Percentiles rank a stretch among this genome's conserved stretches.
These are phyloP conservation scores for Brassica cretica DNA, from an alignment of 345 rosid species.

Conservation along the genomic window DNA sequence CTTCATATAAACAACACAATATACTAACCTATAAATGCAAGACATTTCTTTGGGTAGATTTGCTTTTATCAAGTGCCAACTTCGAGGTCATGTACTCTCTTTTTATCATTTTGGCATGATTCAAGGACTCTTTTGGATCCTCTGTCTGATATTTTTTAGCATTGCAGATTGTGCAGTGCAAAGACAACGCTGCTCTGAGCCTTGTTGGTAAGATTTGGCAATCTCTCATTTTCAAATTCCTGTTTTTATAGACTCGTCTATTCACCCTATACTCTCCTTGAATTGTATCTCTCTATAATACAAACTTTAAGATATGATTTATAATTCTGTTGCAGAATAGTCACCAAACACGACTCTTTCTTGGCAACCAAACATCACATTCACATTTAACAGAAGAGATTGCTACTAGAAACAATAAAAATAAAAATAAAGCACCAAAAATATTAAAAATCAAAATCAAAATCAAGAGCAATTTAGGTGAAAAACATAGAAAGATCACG, in stretches of 20 bases:
- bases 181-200: conserved; percentile 30
- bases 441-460: not conserved
- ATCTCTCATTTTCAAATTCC: not conserved
- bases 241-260: not conserved
- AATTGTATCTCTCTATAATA: not conserved
- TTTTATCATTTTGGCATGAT: conserved; percentile 27
- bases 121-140: conserved; percentile 33
- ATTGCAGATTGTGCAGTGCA: conserved; percentile 16
- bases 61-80: conserved; percentile 25
- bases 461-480: not conserved
- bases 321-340: not conserved
- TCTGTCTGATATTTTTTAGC: conserved; percentile 17
- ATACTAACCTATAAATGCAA: not conserved
- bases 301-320: not conserved
- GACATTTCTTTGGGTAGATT: not conserved
- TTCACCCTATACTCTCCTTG: not conserved
- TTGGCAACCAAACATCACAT: conserved; percentile 31
- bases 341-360: not conserved
- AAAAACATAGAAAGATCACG: too few relatives aligned
- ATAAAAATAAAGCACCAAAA: conserved; percentile 26
- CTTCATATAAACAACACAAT: not conserved
- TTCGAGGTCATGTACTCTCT: conserved; percentile 27
- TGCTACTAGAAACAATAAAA: not conserved
- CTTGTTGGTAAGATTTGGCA: conserved; percentile 24
- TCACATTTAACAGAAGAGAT: conserved; percentile 24